Conservation (phyloP, 352 stramenopile species). For the Phytophthora sp. region DNA sequence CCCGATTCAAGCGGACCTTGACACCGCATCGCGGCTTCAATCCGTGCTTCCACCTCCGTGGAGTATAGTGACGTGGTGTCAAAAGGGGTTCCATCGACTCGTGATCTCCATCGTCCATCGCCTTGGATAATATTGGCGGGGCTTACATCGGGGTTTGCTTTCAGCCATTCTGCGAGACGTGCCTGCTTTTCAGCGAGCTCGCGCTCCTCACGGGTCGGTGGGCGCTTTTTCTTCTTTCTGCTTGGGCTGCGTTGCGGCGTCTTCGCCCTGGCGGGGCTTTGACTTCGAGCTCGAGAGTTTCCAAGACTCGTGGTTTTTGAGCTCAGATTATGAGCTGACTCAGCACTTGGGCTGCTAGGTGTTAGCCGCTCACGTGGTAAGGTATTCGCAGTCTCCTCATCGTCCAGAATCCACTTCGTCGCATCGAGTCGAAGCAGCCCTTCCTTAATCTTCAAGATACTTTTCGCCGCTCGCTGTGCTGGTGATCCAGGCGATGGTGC, state of each 20-base stretch:
- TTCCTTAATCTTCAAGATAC: constrained; percentile 59
- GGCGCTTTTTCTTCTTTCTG: constrained; percentile 29
- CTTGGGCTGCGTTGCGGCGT: constrained; percentile 14
- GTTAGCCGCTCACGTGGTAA: constrained; percentile 8
- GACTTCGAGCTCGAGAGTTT: not conserved
- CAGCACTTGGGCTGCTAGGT: not conserved
- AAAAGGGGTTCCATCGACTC: too few species aligned
- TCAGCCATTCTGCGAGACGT: constrained; percentile 25
- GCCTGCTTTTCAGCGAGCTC: constrained; percentile 22
- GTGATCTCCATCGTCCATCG: not conserved
- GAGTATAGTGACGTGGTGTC: constrained; percentile 27
- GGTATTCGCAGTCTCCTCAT: constrained; percentile 2
- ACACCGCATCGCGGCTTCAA: constrained; percentile 38
- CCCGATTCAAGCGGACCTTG: constrained; percentile 10
- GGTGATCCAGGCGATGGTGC: constrained; percentile 37
- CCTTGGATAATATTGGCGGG: not conserved
- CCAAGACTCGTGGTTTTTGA: not conserved
- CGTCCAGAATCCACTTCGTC: constrained; percentile 4
- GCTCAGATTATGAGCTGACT: not conserved
- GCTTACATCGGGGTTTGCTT: constrained; percentile 15
- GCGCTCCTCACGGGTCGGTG: constrained; percentile 18
- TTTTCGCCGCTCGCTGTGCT: constrained; percentile 55
- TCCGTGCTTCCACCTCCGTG: constrained; percentile 41
- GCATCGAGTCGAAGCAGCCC: constrained; percentile 35
- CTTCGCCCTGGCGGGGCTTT: not conserved